Evolutionary conservation across 2,329 filamentous ascomycete genomes (phyloP), one percentile per base, ranked within the genome.

Genomic region (Exophiala dermatitidis): DNA sequence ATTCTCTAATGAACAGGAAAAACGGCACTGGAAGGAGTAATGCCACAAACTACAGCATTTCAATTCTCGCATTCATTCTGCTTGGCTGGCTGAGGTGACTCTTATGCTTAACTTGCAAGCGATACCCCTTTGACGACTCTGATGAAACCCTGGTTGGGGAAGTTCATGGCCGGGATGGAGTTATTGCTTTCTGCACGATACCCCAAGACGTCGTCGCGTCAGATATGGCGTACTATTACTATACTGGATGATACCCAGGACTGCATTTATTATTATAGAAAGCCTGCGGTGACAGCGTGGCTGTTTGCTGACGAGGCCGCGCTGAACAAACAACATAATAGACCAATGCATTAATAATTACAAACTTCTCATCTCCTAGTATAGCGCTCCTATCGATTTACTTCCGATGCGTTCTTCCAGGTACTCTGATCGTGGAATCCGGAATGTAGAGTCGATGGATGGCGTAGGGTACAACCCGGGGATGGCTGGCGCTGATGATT

Each of bases 21-120:
- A 50, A 29, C 19, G 19, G 19, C 19, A 19, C 19, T 19, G 19
- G 19, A 50, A 36, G 41, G 44, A 48, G 36, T 50, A 43, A 53
- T 50, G 37, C 31, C 4, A 46, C 43, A 44, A 19, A 32, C 30
- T 36, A 34, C 36, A 30, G 47, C 38, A 30, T 44, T 44, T 48
- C 34, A 31, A 26, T 50, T 53, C 46, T 54, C 43, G 38, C 54
- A 36, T 47, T 54, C 51, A 53, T 54, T 57, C 54, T 57, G 40
- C 44, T 19, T 45, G 44, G 34, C 45, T 45, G 47, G 46, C 42
- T 45, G 50, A 45, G 32, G 50, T 41, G 36, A 46, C 33, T 34
- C n/a, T 29, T 3, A 30, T 51, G 48, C 52, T 43, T 51, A 26
- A 50, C 43, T 41, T 32, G 41, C 47, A 36, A 50, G 47, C 47